Conservation (phyloP, 192 early-diverging fungal species). For the Podila verticillata region DNA sequence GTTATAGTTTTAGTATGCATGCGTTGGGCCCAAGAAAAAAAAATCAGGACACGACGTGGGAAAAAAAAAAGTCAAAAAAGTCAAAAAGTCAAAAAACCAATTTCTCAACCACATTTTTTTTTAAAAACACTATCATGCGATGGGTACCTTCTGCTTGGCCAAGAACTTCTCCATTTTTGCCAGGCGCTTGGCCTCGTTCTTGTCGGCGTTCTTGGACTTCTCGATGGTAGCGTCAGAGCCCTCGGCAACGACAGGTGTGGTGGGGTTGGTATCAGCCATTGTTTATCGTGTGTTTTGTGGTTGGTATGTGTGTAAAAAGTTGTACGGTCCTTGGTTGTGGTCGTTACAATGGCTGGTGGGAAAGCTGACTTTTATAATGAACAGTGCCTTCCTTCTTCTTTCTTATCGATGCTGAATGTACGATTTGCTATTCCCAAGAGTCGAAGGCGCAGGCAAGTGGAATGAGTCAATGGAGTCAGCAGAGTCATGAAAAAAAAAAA, state of each 20-base stretch:
- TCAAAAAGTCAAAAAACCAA: no score
- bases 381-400: not conserved
- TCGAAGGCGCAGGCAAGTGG: not conserved
- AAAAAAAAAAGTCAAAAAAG: not conserved
- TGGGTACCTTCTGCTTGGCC: conserved; percentile 85
- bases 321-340: not conserved
- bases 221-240: conserved; percentile 19
- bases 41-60: not conserved
- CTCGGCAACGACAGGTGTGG: conserved; percentile 20
- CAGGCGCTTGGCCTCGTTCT: conserved; percentile 90
- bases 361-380: not conserved
- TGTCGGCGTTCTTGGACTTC: conserved; percentile 85
- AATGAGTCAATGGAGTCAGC: conserved; percentile 1
- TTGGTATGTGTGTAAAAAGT: not conserved
- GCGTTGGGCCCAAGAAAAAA: no score
- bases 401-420: no score
- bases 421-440: no score
- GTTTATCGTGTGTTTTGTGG: conserved; percentile 8
- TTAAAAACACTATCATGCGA: conserved; percentile 19
- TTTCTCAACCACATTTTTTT: no score
- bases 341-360: not conserved
- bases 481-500: not conserved
- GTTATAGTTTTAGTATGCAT: no score
- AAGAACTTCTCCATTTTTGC: conserved; percentile 94
- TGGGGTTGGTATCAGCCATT: conserved; percentile 44